Percentiles rank a stretch among this genome's conserved stretches.
phyloP scores from a whole-genome alignment of 208 protist genomes.

The Wallacemonas sp. region DNA sequence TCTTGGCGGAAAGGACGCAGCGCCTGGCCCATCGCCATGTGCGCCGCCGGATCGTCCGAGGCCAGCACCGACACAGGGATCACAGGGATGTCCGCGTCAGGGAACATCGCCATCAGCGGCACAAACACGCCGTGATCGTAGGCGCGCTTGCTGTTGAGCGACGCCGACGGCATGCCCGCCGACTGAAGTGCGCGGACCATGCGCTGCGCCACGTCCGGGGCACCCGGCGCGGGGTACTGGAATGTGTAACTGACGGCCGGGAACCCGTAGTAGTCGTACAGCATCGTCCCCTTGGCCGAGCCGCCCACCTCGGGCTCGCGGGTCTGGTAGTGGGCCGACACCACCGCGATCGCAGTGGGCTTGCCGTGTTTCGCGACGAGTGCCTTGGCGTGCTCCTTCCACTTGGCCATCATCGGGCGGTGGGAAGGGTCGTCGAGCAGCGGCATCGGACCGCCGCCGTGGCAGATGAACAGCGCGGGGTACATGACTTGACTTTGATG shows the following conservation, averaged over 20 bases:
- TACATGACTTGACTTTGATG: constrained; percentile 25
- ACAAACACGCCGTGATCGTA: constrained; percentile 91
- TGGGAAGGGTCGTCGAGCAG: constrained; percentile 53
- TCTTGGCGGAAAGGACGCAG: constrained; percentile 64
- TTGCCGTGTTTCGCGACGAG: constrained; percentile 34
- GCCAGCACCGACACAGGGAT: constrained; percentile 78
- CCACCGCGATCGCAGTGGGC: constrained; percentile 68
- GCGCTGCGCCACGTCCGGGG: constrained; percentile 28
- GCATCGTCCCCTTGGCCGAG: constrained; percentile 28
- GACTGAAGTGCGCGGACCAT: constrained; percentile 40
- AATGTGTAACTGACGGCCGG: constrained; percentile 67
- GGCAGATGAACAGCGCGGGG: constrained; percentile 62
- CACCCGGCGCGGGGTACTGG: constrained; percentile 68
- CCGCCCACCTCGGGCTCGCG: constrained; percentile 39
- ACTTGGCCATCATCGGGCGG: constrained; percentile 28
- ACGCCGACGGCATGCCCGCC: constrained; percentile 29
- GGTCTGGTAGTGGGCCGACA: constrained; percentile 88
- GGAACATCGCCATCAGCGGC: constrained; percentile 78
- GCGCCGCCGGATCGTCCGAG: constrained; percentile 54
- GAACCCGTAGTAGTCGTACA: constrained; percentile 93
- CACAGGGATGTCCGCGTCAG: constrained; percentile 84
- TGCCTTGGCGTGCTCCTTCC: constrained; percentile 38
- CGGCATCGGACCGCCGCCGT: constrained; percentile 74
- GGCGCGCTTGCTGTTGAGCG: constrained; percentile 40
- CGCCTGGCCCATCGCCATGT: constrained; percentile 74